These are phyloP conservation scores for Chrysoporthe cubensis DNA, from an alignment of 2,329 filamentous ascomycete species.

Conservation along the genomic window DNA sequence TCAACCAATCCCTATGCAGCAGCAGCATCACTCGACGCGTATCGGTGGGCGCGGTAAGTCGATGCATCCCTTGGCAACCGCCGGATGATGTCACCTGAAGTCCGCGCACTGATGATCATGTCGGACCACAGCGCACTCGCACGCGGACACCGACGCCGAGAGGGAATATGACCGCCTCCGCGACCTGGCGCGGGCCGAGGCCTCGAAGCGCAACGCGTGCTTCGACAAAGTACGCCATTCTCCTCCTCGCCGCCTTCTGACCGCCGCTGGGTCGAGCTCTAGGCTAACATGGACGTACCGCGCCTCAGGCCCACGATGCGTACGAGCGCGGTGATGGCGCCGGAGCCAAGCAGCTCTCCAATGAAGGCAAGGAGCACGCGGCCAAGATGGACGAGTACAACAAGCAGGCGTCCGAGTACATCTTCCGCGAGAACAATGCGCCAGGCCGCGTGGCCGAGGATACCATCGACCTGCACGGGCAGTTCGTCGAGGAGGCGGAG, in stretches of 20 bases:
- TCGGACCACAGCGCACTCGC: conserved; percentile 22
- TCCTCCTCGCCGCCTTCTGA: conserved; percentile 2
- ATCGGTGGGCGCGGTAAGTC: conserved; percentile 51
- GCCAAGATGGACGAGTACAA: conserved; percentile 87
- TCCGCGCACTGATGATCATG: conserved; percentile 21
- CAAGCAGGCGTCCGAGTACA: conserved; percentile 87
- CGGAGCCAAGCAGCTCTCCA: conserved; percentile 78
- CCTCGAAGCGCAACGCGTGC: conserved; percentile 75
- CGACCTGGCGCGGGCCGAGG: conserved; percentile 79
- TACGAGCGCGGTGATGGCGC: conserved; percentile 84
- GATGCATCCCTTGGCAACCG: conserved; percentile 5
- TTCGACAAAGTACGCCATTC: conserved; percentile 65
- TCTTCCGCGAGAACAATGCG: conserved; percentile 94
- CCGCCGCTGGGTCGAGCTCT: conserved; percentile 4
- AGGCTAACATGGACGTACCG: not conserved
- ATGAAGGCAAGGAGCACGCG: conserved; percentile 84
- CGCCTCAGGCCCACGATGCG: conserved; percentile 70
- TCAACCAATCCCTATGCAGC: conserved; percentile 45
- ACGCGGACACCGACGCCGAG: conserved; percentile 68
- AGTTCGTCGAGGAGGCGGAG: conserved; percentile 94
- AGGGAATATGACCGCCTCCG: conserved; percentile 91
- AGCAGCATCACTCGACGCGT: conserved; percentile 31
- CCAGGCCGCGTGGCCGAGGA: conserved; percentile 73
- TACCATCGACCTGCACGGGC: conserved; percentile 91
- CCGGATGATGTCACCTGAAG: conserved; percentile 25